Evolutionary conservation across 1,284 basidiomycete species (phyloP).

Genomic region (Boletus sp.): DNA sequence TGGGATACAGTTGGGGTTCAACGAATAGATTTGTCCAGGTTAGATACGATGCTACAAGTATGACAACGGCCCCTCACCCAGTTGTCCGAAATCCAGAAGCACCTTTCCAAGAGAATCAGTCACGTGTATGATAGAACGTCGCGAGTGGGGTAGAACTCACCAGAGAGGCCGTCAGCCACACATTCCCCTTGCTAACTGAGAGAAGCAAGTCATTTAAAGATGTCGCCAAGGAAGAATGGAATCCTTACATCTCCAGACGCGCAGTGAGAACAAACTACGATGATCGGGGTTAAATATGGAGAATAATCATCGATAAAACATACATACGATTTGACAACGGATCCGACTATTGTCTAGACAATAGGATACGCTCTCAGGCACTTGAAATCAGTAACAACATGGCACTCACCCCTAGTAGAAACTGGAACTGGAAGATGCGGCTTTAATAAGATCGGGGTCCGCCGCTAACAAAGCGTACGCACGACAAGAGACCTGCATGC

Average conservation of each 20-base stretch:
- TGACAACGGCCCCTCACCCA: conserved; percentile 37
- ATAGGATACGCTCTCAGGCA: conserved; percentile 6
- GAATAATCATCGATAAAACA: neutral
- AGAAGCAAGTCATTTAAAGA: conserved; percentile 2
- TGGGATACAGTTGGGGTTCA: neutral
- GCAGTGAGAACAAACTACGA: conserved; percentile 56
- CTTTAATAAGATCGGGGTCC: neutral
- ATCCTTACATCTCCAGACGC: conserved; percentile 67
- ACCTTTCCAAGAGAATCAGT: conserved; percentile 35
- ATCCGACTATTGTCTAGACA: conserved; percentile 53
- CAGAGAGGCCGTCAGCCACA: conserved; percentile 51
- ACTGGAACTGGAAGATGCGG: conserved; percentile 46
- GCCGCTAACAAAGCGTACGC: conserved; percentile 5
- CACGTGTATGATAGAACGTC: neutral
- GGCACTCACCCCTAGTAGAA: conserved; percentile 52
- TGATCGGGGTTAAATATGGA: neutral
- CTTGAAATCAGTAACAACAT: neutral
- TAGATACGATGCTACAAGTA: neutral
- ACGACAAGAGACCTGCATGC: conserved; percentile 25
- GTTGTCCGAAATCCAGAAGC: conserved; percentile 45
- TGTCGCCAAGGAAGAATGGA: neutral
- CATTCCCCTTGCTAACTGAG: conserved; percentile 61
- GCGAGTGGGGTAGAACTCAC: conserved; percentile 39
- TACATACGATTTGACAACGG: conserved; percentile 60
- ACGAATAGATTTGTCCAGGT: neutral